Base-by-base conservation (phyloP, 2,329 filamentous ascomycete genomes). In the Phaeosphaeriaceae sp. region DNA sequence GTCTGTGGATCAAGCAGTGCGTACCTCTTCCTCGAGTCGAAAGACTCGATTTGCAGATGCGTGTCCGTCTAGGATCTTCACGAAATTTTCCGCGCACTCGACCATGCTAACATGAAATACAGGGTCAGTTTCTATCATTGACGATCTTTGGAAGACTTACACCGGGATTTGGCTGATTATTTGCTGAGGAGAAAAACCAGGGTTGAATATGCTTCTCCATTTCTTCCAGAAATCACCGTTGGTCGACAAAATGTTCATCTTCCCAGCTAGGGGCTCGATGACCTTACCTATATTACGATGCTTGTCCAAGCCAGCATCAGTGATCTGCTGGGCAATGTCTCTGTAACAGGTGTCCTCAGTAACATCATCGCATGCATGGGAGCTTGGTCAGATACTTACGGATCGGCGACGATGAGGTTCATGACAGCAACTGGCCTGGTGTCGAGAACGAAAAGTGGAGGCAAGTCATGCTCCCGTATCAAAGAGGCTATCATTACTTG, bases 201-300 rank as follows among this genome's bases (percentile, higher is more conserved):
- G 78, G 50, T 80, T 81, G 72, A 82, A 82, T 7, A 77, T 73
- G 27, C 62, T 64, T 47, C 80, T 70, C 79, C 79, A 80, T 54
- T 74, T 77, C 66, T 81, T 82, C 80, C 80, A 81, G 17, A 65
- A 53, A 6, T 70, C 57, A 1, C 78, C 79, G 24, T 80, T 75
- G 33, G 70, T 71, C 7, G 66, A 68, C 1, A 81, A 65, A 10
- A 82, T 65, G 57, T 79, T 78, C 20, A 67, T 56, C 5, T 68
- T 67, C 1, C 79, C 79, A 11, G 73, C 75, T 24, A 82, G 68
- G 22, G 76, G 73, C 20, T 68, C 58, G 31, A 80, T 65, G 56
- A 75, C 72, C 1, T 70, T 60, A 9, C 59, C 60, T 0, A 78
- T 55, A 2, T 60, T 53, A 1, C 62, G 63, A 61, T 77, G 72